These are phyloP conservation scores for Globisporangium apiculatum DNA, from an alignment of 352 stramenopile genomes.

Conservation along the genomic window DNA sequence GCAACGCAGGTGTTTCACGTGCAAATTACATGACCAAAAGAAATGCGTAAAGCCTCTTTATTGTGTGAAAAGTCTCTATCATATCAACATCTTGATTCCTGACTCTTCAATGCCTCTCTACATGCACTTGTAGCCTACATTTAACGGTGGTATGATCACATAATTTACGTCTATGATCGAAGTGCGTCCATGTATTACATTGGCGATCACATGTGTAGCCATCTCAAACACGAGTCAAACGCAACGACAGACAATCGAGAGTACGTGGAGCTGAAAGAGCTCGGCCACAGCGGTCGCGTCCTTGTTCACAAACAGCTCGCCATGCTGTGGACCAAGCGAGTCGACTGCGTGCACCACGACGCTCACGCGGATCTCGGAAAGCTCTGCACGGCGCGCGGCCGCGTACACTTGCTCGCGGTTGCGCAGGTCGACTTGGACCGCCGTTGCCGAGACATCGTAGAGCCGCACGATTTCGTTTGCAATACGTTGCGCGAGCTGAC, in stretches of 20 bases:
- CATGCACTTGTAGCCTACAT: too few relatives aligned
- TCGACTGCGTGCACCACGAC: slow-evolving; percentile 12
- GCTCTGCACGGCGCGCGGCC: not conserved
- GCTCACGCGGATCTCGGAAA: not conserved
- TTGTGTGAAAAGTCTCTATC: too few relatives aligned
- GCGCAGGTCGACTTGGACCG: slow-evolving; percentile 12
- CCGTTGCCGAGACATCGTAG: slow-evolving; percentile 4
- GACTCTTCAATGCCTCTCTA: too few relatives aligned
- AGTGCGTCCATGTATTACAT: too few relatives aligned
- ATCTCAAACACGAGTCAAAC: too few relatives aligned
- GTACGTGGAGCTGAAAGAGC: slow-evolving; percentile 4
- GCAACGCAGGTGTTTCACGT: too few relatives aligned
- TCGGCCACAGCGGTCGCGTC: not conserved
- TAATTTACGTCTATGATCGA: too few relatives aligned
- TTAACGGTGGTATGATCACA: too few relatives aligned
- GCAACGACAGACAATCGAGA: slow-evolving; percentile 1
- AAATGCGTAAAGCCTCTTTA: too few relatives aligned
- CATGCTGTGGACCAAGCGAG: not conserved
- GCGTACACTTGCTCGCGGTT: slow-evolving; percentile 6
- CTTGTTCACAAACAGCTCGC: slow-evolving; percentile 1
- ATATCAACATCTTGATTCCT: too few relatives aligned
- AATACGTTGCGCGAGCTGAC: slow-evolving; percentile 9
- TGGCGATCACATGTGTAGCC: too few relatives aligned
- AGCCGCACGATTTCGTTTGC: slow-evolving; percentile 9
- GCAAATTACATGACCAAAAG: too few relatives aligned